Base-by-base conservation (phyloP, 2,329 filamentous ascomycete genomes). In the Grosmannia clavigera region DNA sequence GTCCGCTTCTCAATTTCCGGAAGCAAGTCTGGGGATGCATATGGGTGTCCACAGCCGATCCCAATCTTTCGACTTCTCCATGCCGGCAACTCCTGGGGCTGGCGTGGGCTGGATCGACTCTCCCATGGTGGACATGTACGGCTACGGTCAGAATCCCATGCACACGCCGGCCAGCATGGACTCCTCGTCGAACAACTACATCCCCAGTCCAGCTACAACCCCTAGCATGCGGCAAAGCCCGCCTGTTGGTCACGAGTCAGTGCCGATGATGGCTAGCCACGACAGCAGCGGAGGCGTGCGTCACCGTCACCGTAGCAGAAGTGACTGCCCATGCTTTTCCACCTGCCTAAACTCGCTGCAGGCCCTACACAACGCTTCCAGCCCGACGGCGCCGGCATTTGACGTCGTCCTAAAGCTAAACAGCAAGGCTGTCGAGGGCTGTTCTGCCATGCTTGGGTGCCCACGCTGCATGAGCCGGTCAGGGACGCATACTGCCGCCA, bases 381-480 rank as follows among this genome's bases (percentile, higher is more conserved):
- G 69, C 3, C 72, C 73, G 0, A 25, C 46, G 3, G n/a, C 40
- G 1, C 38, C 56, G 27, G 16, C 60, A 1, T 76, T 79, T 59
- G 76, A 78, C 57, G 64, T 74, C 2, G 73, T 78, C 3, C 67
- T 80, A 4, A 71, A 70, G 12, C 68, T 77, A 43, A 79, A 78
- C 65, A 72, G 74, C 27, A 76, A 74, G 61, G 78, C 78, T 0
- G 74, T 80, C 14, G 75, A 78, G 51, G 73, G 70, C n/a, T 80
- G 78, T 61, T 71, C 73, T 1, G 68, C 70, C 1, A 77, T 80
- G 74, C 70, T 81, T 3, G 68, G 70, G 25, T 81, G 78, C 65
- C 58, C 68, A 0, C 68, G 69, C 29, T 81, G 78, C 66, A 74
- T 78, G 69, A 72, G 69, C 60, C 70, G 71, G 14, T 72, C 73